Conservation (phyloP, 345 rosid genomes). For the Populus pruinosa region DNA sequence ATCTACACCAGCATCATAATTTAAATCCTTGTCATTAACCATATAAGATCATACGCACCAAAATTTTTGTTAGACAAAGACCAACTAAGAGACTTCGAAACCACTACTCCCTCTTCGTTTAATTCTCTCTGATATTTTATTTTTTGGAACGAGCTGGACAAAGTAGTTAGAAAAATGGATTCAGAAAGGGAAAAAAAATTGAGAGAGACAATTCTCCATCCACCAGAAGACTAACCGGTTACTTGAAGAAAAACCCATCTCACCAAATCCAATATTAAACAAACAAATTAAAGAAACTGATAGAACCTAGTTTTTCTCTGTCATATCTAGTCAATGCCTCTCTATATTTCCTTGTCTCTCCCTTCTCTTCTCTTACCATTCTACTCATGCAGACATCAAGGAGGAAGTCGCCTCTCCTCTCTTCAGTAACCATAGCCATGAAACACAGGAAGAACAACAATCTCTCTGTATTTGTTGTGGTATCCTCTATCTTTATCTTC, state of each 20-base stretch:
- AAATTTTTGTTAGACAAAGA: conserved; percentile 19
- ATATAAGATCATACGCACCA: not conserved
- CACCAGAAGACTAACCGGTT: conserved; percentile 45
- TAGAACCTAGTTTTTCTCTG: not conserved
- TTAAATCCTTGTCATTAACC: not conserved
- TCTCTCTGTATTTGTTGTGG: conserved; percentile 60
- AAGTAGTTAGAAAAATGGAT: conserved; percentile 31
- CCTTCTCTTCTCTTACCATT: conserved; percentile 11
- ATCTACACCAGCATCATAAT: not conserved
- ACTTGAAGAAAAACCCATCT: conserved; percentile 51
- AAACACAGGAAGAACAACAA: conserved; percentile 61
- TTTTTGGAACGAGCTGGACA: not conserved
- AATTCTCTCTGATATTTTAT: not conserved
- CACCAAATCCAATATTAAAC: conserved; percentile 57
- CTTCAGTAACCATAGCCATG: conserved; percentile 48
- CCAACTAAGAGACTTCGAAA: conserved; percentile 34
- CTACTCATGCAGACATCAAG: conserved; percentile 44
- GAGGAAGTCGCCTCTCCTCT: conserved; percentile 33
- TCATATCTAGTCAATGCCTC: conserved; percentile 9
- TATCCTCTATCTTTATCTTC: conserved; percentile 54
- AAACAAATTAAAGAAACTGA: conserved; percentile 5
- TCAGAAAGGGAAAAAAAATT: not conserved
- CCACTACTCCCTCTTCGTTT: conserved; percentile 24
- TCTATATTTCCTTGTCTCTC: conserved; percentile 25
- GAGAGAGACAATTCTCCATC: conserved; percentile 51